Evolutionary conservation across 1,139 yeast species (phyloP).

Genomic region (Saccharomyces hybrid): DNA sequence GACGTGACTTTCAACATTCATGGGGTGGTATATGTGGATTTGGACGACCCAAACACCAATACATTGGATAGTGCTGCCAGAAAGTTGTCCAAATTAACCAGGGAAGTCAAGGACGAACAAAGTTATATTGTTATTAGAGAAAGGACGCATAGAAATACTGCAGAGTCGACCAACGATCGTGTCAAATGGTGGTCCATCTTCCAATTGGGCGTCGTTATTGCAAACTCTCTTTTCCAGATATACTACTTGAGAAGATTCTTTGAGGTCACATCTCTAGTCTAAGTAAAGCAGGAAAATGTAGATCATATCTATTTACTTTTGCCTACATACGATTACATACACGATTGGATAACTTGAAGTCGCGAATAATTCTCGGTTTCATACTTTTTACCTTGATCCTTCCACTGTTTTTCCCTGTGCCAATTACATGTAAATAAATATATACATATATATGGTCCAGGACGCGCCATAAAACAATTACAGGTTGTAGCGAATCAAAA

Average conservation of each 20-base stretch:
- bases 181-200: conserved; percentile 97
- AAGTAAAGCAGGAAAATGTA: conserved; percentile 16
- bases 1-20: conserved; percentile 95
- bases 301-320: not conserved
- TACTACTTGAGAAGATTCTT: conserved; percentile 90
- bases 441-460: not conserved
- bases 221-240: conserved; percentile 86
- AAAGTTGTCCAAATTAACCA: conserved; percentile 65
- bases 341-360: not conserved
- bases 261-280: conserved; percentile 86
- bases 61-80: conserved; percentile 80
- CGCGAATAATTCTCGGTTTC: not conserved
- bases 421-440: not conserved
- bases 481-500: not conserved
- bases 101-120: conserved; percentile 86
- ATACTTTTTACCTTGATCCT: not conserved
- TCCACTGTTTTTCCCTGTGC: not conserved
- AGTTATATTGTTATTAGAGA: conserved; percentile 91
- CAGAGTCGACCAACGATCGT: conserved; percentile 92
- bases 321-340: not conserved
- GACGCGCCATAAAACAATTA: not conserved
- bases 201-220: conserved; percentile 79
- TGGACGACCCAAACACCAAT: conserved; percentile 72
- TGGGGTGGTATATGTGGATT: conserved; percentile 83
- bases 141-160: conserved; percentile 96